Evolutionary conservation across 257 asterid genomes (phyloP).

Genomic region (Fraxinus excelsior): DNA sequence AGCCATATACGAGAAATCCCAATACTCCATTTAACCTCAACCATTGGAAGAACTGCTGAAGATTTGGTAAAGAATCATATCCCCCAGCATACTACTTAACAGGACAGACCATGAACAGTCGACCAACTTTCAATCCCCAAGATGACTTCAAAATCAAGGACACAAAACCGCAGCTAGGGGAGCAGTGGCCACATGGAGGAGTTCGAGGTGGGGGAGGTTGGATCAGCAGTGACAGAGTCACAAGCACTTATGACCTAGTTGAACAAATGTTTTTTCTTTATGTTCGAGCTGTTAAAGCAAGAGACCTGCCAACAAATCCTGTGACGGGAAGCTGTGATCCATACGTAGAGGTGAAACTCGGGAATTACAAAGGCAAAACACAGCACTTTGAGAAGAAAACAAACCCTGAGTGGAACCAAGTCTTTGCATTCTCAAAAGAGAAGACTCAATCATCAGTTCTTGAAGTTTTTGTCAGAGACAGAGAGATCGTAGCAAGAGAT

Average conservation of each 20-base stretch:
- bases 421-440: constrained; percentile 22
- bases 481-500: constrained; percentile 17
- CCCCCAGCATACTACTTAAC: not conserved
- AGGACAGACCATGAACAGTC: constrained; percentile 3
- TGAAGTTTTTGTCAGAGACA: constrained; percentile 22
- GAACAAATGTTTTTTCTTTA: constrained; percentile 21
- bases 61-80: not conserved
- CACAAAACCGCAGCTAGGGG: constrained; percentile 21
- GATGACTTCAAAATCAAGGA: constrained; percentile 24
- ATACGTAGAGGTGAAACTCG: constrained; percentile 20
- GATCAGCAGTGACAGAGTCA: constrained; percentile 15
- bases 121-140: constrained; percentile 6
- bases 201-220: constrained; percentile 25
- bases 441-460: constrained; percentile 24
- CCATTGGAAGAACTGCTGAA: not conserved
- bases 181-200: constrained; percentile 26
- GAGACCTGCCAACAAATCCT: constrained; percentile 20
- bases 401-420: constrained; percentile 22
- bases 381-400: constrained; percentile 21
- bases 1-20: not conserved
- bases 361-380: constrained; percentile 22
- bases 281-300: constrained; percentile 19
- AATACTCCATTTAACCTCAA: not conserved
- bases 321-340: constrained; percentile 21
- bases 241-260: constrained; percentile 22